Base-by-base conservation (phyloP, 768 basidiomycete species). In the Chiua virens region DNA sequence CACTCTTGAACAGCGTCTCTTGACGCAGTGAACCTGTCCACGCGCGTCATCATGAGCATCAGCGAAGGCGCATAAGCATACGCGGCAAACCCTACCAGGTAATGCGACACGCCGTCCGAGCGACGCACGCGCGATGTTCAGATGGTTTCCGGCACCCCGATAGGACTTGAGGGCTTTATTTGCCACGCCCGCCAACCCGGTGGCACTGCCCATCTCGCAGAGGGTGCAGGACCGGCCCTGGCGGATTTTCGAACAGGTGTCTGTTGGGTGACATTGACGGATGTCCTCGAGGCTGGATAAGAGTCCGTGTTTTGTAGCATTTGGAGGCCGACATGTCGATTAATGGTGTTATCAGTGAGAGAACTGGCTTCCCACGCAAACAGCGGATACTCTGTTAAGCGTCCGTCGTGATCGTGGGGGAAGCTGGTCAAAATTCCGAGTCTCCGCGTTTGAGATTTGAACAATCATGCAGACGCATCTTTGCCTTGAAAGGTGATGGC, bases 171-270 rank as follows among this genome's bases (percentile, higher is more conserved):
- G 47, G 2, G 53, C 43, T n/a, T 10, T 46, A 21, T 32, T 25
- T 15, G 48, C 20, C 6, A 45, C 37, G 15, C 55, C 58, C 13
- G 59, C 5, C 35, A 62, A 20, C 6, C 58, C 53, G 8, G 45
- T 44, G 3, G 37, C 1, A 20, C 41, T 48, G 46, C 43, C 54
- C 9, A 63, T 38, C 5, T 51, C 53, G 34, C 61, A 60, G 28
- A 60, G 15, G 11, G 25, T 22, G 28, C 61, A 62, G 5, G 35
- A 10, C n/a, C 17, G 23, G 4, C 40, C 49, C 2, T 30, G 27
- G 40, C 15, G 25, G 9, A 34, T 34, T 18, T n/a, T 21, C 9
- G n/a, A 8, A 32, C 61, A 62, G 34, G 6, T 18, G 4, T 43
- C 45, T 5, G 34, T 20, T 9, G 0, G 17, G 5, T 61, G 53